Base-by-base conservation (phyloP, 1,284 basidiomycete genomes). In the Apiotrichum domesticum region DNA sequence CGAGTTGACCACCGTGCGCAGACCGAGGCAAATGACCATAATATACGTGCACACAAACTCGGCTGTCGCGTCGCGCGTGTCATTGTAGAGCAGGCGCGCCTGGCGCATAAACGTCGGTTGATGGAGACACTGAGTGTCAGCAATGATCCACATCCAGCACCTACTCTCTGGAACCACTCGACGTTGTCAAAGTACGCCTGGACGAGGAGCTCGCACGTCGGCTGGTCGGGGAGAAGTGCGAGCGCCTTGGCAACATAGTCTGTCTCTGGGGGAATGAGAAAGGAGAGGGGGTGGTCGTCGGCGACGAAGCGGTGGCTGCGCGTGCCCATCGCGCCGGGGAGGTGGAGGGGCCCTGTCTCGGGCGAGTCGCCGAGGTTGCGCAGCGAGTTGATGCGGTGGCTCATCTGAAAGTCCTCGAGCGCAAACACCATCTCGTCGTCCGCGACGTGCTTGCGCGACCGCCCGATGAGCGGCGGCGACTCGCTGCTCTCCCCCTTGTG, bases 351-450 rank as follows among this genome's bases (percentile, higher is more conserved):
- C 11, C 35, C 21, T 14, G 13, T 14, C 29, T 47, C 48, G 1
- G 51, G 54, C 21, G 56, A 53, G 34, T 56, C 46, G 8, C 46
- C 53, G 15, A 61, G 43, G 39, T 62, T 62, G 34, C 60, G 57
- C 34, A 62, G 44, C n/a, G 60, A 52, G 51, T 63, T 63, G 56
- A 63, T 48, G n/a, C 58, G 51, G 51, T 59, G 51, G 13, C 51
- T 44, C 51, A 55, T 55, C 35, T 63, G 62, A 42, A 63, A 58
- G 47, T 63, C 62, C 32, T 63, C 62, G 10, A 63, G 56, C 14
- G 56, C 62, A 40, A 54, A 63, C 34, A 59, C 56, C 56, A 60
- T 59, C 51, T 63, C 62, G 52, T 63, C 62, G 35, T 63, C 62
- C 33, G 34, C 60, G 10, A 58, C 29, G 32, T 58, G 52, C 37